A percentile compares a stretch with the other conserved stretches of the same genome.
These are phyloP conservation scores for Pseudogymnoascus destructans DNA, from an alignment of 2,329 filamentous ascomycete genomes.

Conservation along the genomic window DNA sequence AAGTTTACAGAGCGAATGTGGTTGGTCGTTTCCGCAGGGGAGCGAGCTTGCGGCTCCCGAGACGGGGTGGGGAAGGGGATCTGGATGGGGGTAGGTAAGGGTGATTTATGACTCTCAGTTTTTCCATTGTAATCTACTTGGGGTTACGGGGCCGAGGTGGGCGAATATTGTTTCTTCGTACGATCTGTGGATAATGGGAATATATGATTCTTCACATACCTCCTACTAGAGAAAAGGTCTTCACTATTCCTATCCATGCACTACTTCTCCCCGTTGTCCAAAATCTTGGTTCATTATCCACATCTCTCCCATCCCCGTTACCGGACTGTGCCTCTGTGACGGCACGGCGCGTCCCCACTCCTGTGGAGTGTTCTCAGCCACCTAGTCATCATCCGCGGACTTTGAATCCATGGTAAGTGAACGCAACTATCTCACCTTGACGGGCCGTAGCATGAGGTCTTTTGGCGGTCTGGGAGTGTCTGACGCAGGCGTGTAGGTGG, in stretches of 20 bases:
- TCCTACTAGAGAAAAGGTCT: too few relatives aligned
- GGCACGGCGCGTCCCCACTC: neutral
- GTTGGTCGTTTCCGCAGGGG: too few relatives aligned
- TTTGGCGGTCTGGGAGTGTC: neutral
- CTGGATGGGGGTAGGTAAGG: too few relatives aligned
- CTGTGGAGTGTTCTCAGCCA: neutral
- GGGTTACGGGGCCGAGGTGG: too few relatives aligned
- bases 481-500: neutral
- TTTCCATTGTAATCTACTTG: too few relatives aligned
- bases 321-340: neutral
- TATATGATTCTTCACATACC: neutral
- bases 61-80: too few relatives aligned
- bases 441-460: neutral
- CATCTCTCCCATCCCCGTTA: neutral
- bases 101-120: too few relatives aligned
- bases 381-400: neutral
- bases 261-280: neutral
- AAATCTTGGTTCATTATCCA: neutral
- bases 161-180: too few relatives aligned
- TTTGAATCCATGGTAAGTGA: neutral
- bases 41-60: too few relatives aligned
- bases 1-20: too few relatives aligned
- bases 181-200: too few relatives aligned
- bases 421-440: neutral
- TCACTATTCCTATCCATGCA: too few relatives aligned